Percentiles rank a stretch among this genome's conserved stretches.
phyloP scores from a whole-genome alignment of 768 basidiomycete genomes.

The Melanogaster broomeanus region DNA sequence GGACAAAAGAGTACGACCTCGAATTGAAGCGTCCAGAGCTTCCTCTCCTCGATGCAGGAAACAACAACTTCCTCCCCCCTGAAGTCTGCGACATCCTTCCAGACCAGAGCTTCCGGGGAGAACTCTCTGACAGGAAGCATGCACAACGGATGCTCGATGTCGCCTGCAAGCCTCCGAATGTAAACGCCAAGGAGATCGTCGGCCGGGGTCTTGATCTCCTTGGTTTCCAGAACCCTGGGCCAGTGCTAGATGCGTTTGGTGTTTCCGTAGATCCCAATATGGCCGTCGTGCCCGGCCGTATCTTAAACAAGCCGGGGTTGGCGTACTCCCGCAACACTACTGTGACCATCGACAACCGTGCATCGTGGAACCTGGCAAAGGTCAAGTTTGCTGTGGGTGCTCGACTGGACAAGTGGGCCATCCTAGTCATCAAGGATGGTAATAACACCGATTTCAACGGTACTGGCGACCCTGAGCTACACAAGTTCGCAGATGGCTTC shows the following conservation, averaged over 20 bases:
- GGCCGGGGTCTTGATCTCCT: conserved; percentile 38
- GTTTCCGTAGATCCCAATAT: conserved; percentile 42
- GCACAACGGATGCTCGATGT: conserved; percentile 42
- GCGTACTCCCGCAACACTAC: conserved; percentile 36
- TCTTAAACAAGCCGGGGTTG: conserved; percentile 40
- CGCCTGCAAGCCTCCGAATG: conserved; percentile 42
- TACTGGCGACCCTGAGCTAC: conserved; percentile 50
- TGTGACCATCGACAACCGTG: conserved; percentile 35
- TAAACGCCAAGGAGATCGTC: conserved; percentile 39
- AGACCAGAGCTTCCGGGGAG: conserved; percentile 41
- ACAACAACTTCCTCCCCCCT: conserved; percentile 36
- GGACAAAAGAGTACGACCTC: conserved; percentile 37
- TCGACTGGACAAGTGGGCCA: conserved; percentile 58
- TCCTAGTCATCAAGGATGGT: conserved; percentile 62
- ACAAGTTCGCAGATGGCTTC: conserved; percentile 48
- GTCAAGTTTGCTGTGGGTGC: conserved; percentile 58
- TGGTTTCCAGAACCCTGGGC: conserved; percentile 29
- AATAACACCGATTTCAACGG: conserved; percentile 47
- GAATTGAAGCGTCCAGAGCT: conserved; percentile 34
- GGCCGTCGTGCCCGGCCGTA: conserved; percentile 47
- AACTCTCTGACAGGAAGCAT: conserved; percentile 40
- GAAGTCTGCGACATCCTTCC: conserved; percentile 45
- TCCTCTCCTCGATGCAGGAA: conserved; percentile 42
- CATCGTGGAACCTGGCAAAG: conserved; percentile 48
- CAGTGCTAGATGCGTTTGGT: conserved; percentile 38